phyloP scores from a whole-genome alignment of 495 filamentous ascomycete genomes.

The Penicillium steckii region DNA sequence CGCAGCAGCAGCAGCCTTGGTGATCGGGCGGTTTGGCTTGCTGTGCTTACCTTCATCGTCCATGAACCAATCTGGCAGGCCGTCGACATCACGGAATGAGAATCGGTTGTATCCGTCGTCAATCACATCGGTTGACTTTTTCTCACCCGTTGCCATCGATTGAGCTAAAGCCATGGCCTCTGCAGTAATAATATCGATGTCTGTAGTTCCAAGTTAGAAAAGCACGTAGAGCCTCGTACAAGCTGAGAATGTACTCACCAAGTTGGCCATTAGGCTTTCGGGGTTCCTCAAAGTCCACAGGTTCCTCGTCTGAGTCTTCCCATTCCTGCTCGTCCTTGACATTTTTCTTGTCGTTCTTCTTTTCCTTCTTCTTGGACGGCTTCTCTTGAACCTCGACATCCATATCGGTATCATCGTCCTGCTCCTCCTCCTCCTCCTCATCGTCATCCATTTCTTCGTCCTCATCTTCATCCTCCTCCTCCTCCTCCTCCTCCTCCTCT shows the following conservation, averaged over 20 bases:
- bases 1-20: conserved; percentile 83
- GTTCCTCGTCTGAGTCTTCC: conserved; percentile 57
- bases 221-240: neutral
- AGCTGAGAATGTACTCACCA: conserved; percentile 52
- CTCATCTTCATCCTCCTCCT: conserved; percentile 23
- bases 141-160: conserved; percentile 81
- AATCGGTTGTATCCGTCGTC: conserved; percentile 95
- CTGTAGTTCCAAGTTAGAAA: conserved; percentile 46
- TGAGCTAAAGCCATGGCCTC: conserved; percentile 99
- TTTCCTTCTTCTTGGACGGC: conserved; percentile 21
- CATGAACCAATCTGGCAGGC: conserved; percentile 96
- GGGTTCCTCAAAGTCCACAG: conserved; percentile 66
- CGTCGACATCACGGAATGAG: conserved; percentile 86
- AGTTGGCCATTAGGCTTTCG: conserved; percentile 66
- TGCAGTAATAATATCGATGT: conserved; percentile 97
- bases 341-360: conserved; percentile 46
- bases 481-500: conserved; percentile 39
- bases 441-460: conserved; percentile 11
- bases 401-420: conserved; percentile 15
- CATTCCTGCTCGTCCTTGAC: conserved; percentile 56
- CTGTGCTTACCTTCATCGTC: conserved; percentile 88
- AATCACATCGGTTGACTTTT: conserved; percentile 69
- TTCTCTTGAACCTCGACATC: conserved; percentile 18
- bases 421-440: conserved; percentile 12
- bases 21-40: conserved; percentile 81